Evolutionary conservation across 257 asterid species (phyloP), one percentile per base, ranked within the genome.

Genomic region (Nicotiana paniculata): DNA sequence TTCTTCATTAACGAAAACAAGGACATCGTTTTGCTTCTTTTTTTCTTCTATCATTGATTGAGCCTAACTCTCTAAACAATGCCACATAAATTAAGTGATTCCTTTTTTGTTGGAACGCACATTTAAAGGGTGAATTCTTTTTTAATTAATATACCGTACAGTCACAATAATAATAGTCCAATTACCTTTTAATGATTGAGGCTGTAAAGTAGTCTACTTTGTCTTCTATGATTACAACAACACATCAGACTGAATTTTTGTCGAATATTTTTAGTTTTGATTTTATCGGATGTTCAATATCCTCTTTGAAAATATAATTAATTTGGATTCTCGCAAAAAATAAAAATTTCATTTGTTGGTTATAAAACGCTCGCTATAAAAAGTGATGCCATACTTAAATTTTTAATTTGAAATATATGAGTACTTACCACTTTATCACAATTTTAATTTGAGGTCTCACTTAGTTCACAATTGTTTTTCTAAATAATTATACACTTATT

Each of bases 61-160:
- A 21, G 6, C 17, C 1, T 43, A 37, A 39, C 12, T 63, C 39
- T 63, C 13, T 13, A 48, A 24, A 2, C 39, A 74, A 74, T 46
- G 13, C 62, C 43, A 74, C 37, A 24, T 15, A 74, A 24, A 66
- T 30, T 9, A 48, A 46, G 28, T 74, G 16, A 24, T 24, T 46
- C 28, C 15, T 74, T 74, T 72, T 46, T 74, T 15, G 62, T 74
- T 74, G 62, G 62, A 74, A 59, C 62, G 55, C 62, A 48, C 26
- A 74, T 48, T 48, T 46, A 72, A 72, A 46, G 37, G 24, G 39
- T 72, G 61, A 74, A 74, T 6, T 21, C 43, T 26, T 48, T 21
- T 48, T 48, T 26, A 78, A 39, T 62, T 77, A 33, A 63, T 66
- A 43, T 39, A 59, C 81, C 63, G 64, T 81, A 81, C 59, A 64